phyloP scores from a whole-genome alignment of 495 filamentous ascomycete genomes.

The Podospora fimiseda region DNA sequence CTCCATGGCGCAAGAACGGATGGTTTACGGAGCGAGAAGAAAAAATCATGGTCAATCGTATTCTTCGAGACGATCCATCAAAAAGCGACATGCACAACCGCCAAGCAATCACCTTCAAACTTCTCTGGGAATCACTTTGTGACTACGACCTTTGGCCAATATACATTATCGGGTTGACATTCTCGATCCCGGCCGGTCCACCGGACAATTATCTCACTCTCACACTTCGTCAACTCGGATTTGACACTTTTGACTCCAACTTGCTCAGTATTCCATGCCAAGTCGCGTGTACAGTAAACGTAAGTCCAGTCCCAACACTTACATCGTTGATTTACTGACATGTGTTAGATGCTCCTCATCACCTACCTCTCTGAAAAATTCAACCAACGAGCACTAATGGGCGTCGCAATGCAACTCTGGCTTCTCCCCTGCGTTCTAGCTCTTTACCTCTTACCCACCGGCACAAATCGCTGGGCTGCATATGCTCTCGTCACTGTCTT shows the following conservation, averaged over 20 bases:
- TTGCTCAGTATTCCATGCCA: conserved; percentile 45
- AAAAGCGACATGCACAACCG: conserved; percentile 59
- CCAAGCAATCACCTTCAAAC: conserved; percentile 38
- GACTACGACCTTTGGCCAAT: conserved; percentile 56
- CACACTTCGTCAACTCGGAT: conserved; percentile 43
- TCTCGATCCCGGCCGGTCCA: conserved; percentile 43
- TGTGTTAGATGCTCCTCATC: conserved; percentile 23
- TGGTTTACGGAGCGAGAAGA: conserved; percentile 57
- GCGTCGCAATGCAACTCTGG: conserved; percentile 48
- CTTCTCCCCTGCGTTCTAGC: conserved; percentile 48
- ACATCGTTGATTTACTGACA: too few relatives aligned
- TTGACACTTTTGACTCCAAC: conserved; percentile 46
- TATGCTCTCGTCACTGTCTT: conserved; percentile 51
- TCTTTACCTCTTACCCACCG: conserved; percentile 35
- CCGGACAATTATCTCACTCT: conserved; percentile 43
- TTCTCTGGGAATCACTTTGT: conserved; percentile 41
- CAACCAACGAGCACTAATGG: conserved; percentile 46
- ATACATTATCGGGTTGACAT: conserved; percentile 49
- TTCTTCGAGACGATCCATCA: conserved; percentile 57
- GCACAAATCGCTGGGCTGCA: conserved; percentile 41
- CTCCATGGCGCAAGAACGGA: conserved; percentile 46
- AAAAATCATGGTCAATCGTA: conserved; percentile 53
- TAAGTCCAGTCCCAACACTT: conserved; percentile 9
- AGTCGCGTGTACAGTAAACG: conserved; percentile 36
- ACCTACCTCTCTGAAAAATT: conserved; percentile 50